phyloP scores from a whole-genome alignment of 2,329 filamentous ascomycete species.

The Biscogniauxia sp. region DNA sequence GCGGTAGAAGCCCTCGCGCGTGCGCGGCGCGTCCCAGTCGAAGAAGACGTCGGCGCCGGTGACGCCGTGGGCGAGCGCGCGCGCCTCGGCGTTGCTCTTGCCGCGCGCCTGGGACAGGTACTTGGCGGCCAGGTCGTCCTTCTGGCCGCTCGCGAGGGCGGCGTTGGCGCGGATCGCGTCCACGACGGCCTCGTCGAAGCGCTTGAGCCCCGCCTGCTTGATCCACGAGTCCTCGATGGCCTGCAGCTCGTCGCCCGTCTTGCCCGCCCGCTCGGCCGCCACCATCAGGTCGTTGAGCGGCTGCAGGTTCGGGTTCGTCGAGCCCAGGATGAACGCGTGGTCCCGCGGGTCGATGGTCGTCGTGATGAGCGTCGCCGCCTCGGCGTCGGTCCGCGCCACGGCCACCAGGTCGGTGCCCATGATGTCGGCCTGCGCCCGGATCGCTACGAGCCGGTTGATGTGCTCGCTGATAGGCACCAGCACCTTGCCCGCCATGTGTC shows the following conservation, averaged over 20 bases:
- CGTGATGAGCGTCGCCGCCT: conserved; percentile 95
- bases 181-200: conserved; percentile 86
- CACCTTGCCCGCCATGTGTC: conserved; percentile 98
- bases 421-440: conserved; percentile 95
- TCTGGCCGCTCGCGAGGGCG: conserved; percentile 50
- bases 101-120: conserved; percentile 71
- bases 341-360: conserved; percentile 95
- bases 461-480: conserved; percentile 96
- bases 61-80: conserved; percentile 73
- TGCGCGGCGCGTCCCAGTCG: conserved; percentile 92
- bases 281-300: conserved; percentile 90
- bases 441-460: conserved; percentile 95
- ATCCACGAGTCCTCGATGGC: conserved; percentile 90
- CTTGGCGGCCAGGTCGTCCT: conserved; percentile 44
- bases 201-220: conserved; percentile 72
- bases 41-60: conserved; percentile 83
- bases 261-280: conserved; percentile 77
- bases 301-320: conserved; percentile 80
- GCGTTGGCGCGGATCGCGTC: conserved; percentile 70
- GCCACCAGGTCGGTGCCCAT: conserved; percentile 92
- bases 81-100: conserved; percentile 81
- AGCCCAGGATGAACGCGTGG: conserved; percentile 87
- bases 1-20: conserved; percentile 92
- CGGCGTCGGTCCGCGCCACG: conserved; percentile 92
- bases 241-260: conserved; percentile 77